Evolutionary conservation across 345 rosid genomes (phyloP).

Genomic region (Brassica juncea): DNA sequence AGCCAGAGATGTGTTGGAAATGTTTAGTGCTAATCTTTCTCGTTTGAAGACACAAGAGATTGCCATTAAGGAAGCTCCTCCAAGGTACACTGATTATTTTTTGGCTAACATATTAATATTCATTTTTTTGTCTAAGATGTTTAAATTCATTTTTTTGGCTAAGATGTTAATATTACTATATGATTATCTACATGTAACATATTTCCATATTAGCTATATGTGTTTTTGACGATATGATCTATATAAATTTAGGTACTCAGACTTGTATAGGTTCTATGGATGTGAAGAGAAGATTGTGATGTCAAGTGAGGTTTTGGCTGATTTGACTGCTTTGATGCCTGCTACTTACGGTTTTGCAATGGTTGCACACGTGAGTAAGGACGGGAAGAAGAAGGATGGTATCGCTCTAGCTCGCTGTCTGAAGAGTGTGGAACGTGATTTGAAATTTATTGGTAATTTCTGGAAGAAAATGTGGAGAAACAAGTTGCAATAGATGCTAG

Average conservation of each 20-base stretch:
- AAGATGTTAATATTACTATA: too few species aligned
- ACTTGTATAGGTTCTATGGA: not conserved
- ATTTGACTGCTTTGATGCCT: not conserved
- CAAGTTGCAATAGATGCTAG: conserved; percentile 5
- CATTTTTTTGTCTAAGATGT: too few species aligned
- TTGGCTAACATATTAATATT: too few species aligned
- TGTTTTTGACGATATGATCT: too few species aligned
- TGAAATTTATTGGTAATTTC: not conserved
- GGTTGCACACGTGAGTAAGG: conserved; percentile 13
- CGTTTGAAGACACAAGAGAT: conserved; percentile 9
- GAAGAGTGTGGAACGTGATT: conserved; percentile 11
- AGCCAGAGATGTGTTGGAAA: not conserved
- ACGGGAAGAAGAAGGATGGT: conserved; percentile 12
- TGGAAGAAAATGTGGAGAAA: conserved; percentile 10
- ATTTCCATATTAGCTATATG: too few species aligned
- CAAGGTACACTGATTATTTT: not conserved
- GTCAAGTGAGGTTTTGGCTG: not conserved
- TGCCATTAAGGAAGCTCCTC: conserved; percentile 12
- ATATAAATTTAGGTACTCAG: not conserved
- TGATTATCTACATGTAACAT: too few species aligned
- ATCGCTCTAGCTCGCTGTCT: conserved; percentile 18
- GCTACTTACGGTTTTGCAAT: conserved; percentile 18
- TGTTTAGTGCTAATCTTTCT: not conserved
- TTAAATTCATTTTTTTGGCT: too few species aligned
- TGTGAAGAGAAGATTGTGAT: conserved; percentile 8